These are phyloP conservation scores for Eucalyptus rudis DNA, from an alignment of 345 rosid genomes.

Conservation along the genomic window DNA sequence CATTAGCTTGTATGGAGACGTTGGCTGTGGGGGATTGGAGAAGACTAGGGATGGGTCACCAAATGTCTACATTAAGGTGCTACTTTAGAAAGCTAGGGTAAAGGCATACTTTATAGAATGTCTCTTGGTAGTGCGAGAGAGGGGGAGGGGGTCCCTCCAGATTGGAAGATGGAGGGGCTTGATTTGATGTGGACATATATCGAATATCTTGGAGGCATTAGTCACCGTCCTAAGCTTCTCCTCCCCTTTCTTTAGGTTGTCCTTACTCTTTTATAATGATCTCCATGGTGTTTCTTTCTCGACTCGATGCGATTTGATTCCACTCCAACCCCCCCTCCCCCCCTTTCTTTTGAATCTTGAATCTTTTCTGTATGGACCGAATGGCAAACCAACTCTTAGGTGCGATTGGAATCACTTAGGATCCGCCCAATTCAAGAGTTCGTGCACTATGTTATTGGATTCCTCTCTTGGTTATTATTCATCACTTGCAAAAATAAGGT, in stretches of 20 bases:
- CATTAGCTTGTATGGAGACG: neutral
- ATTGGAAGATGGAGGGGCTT: neutral
- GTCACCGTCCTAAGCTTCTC: neutral
- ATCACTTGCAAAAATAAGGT: neutral
- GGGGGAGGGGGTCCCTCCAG: neutral
- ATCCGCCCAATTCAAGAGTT: neutral
- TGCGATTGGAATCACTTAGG: neutral
- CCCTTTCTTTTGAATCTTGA: neutral
- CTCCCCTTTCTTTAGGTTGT: neutral
- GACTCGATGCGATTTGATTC: neutral
- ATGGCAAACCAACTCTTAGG: neutral
- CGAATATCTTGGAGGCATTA: neutral
- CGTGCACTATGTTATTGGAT: neutral
- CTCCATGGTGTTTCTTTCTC: neutral
- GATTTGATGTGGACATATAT: neutral
- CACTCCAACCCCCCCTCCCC: too few species aligned
- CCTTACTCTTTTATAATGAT: neutral
- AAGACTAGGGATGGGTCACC: neutral
- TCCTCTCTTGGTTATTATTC: neutral
- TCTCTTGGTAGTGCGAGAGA: neutral
- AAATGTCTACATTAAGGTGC: neutral
- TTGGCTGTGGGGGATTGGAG: neutral
- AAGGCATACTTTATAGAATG: neutral
- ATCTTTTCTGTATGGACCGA: neutral
- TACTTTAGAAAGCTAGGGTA: neutral